Evolutionary conservation across 2,329 filamentous ascomycete genomes (phyloP).

Genomic region (Venturiaceae sp.): DNA sequence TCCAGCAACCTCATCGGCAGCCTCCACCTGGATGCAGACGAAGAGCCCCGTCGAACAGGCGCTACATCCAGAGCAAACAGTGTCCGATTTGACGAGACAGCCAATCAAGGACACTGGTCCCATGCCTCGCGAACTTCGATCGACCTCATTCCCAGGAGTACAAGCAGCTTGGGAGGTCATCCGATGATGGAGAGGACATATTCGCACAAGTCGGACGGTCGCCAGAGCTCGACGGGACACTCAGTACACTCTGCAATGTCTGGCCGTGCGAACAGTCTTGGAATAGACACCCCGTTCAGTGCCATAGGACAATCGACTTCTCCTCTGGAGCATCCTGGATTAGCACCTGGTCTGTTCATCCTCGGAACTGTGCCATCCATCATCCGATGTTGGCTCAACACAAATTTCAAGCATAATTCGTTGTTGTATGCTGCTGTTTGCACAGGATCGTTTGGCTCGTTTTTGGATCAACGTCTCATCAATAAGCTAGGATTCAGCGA

Average conservation of each 20-base stretch:
- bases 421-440: conserved; percentile 88
- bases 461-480: conserved; percentile 66
- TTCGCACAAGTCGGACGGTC: conserved; percentile 92
- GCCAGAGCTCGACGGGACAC: conserved; percentile 87
- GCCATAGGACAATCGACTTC: conserved; percentile 57
- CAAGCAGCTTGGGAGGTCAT: conserved; percentile 68
- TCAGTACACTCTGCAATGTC: conserved; percentile 68
- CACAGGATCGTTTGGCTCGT: conserved; percentile 81
- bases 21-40: conserved; percentile 76
- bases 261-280: conserved; percentile 78
- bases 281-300: conserved; percentile 65
- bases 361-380: conserved; percentile 87
- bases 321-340: conserved; percentile 60
- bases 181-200: conserved; percentile 81
- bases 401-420: conserved; percentile 79
- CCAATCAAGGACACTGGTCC: conserved; percentile 81
- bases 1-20: conserved; percentile 70
- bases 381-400: conserved; percentile 89
- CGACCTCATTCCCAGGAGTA: conserved; percentile 71
- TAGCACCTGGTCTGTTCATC: conserved; percentile 76
- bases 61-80: conserved; percentile 91
- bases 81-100: conserved; percentile 94
- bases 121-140: conserved; percentile 74
- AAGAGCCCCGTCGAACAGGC: conserved; percentile 74
- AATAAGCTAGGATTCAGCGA: conserved; percentile 62